phyloP scores from a whole-genome alignment of 768 basidiomycete species.

The Boletus pseudo-olivaceus region DNA sequence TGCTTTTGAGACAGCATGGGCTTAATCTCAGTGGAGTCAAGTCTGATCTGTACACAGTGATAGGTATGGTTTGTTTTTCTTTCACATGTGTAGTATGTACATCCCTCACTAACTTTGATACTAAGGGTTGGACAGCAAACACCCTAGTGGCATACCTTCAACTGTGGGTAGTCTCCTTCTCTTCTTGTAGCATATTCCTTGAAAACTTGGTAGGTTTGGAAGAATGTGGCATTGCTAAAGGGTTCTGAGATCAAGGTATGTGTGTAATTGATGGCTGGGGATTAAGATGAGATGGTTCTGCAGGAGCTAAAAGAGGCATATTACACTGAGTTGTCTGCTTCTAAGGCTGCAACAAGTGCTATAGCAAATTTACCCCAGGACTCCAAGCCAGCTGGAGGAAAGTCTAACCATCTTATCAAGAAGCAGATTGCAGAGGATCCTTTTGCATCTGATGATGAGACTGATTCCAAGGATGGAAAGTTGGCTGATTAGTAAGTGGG shows the following conservation, averaged over 20 bases:
- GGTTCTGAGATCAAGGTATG: constrained; percentile 62
- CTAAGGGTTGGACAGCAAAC: constrained; percentile 73
- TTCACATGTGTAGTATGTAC: no score
- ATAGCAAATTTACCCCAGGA: constrained; percentile 20
- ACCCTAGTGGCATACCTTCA: constrained; percentile 66
- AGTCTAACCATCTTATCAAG: constrained; percentile 45
- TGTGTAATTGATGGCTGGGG: background rate
- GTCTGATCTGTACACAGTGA: constrained; percentile 61
- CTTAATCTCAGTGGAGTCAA: constrained; percentile 66
- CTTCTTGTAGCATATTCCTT: background rate
- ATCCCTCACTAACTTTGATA: background rate
- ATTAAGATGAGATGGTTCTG: background rate
- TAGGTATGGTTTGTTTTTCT: constrained; percentile 40
- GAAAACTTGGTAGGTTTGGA: constrained; percentile 55
- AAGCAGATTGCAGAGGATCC: constrained; percentile 42
- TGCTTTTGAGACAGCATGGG: constrained; percentile 63
- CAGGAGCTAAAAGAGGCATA: constrained; percentile 64
- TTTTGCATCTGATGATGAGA: constrained; percentile 54
- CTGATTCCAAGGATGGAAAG: constrained; percentile 17
- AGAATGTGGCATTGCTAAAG: constrained; percentile 53
- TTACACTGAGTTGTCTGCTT: constrained; percentile 43
- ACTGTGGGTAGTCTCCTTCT: constrained; percentile 43
- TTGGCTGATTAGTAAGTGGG: background rate
- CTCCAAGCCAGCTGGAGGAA: constrained; percentile 19
- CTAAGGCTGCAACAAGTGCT: constrained; percentile 23